Evolutionary conservation across 805 yeast genomes (phyloP), one percentile per base, ranked within the genome.

Genomic region (Yarrowia alimentaria): DNA sequence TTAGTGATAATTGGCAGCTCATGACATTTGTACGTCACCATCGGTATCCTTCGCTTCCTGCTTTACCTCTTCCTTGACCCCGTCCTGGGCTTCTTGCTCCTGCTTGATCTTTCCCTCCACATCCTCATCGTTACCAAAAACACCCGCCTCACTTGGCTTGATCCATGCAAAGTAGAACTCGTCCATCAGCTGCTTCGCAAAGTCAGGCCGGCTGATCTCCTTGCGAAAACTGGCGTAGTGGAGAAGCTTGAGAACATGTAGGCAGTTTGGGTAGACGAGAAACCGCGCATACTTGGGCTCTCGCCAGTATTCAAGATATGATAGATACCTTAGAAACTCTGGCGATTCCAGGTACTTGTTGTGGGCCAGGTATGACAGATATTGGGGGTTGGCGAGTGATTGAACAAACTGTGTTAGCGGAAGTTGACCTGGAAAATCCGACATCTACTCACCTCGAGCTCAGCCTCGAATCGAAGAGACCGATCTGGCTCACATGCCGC

Each of bases 401-500:
- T 91, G 98, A 3, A 91, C 94, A 67, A 91, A 91, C 77, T 43
- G 35, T n/a, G 50, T 43, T 43, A 43, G 37, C 6, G 25, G 25
- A 31, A 13, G 16, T 21, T 19, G 32, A 24, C 2, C 8, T 53
- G 19, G 17, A 29, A 6, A 24, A 21, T 7, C 11, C 3, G 14
- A 22, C 4, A n/a, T 12, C 13, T 22, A 61, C 79, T 58, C 42
- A 78, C 80, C 56, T 85, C 97, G n/a, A 86, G 72, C 59, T 86
- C 95, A 17, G 86, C 79, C 61, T 86, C 95, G 87, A 91, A 87
- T 53, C 95, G 66, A 5, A 85, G 76, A n/a, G 91, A 89, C n/a
- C 50, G 50, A 16, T 29, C 30, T 11, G 28, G 21, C 19, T 17
- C 20, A 5, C 30, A 37, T 3, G 37, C 3, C n/a, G n/a, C 22